A percentile compares a stretch with the other conserved stretches of the same genome.
Evolutionary conservation across 1,284 basidiomycete genomes (phyloP).

Genomic region (Gomphus sp.): DNA sequence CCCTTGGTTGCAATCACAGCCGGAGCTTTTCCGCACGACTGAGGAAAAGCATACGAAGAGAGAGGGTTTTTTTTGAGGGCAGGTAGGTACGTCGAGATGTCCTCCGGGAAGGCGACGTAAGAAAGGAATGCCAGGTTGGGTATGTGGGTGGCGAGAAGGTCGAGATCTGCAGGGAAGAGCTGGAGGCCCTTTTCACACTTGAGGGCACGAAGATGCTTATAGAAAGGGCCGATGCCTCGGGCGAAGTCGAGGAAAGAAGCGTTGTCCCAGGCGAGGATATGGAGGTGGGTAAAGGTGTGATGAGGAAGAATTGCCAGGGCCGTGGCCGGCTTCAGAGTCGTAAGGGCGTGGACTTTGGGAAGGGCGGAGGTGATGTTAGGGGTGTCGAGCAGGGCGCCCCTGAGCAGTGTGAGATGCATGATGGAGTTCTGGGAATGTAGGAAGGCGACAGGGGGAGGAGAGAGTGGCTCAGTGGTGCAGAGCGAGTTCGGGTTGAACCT

Average conservation of each 20-base stretch:
- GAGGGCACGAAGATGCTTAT: constrained; percentile 1
- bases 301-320: constrained; percentile 6
- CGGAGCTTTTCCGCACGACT: background rate
- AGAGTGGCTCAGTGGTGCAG: constrained; percentile 8
- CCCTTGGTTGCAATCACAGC: no score
- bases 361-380: constrained; percentile 1
- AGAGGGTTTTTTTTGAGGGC: background rate
- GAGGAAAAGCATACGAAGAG: constrained; percentile 2
- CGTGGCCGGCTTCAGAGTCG: constrained; percentile 5
- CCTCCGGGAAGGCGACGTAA: constrained; percentile 2
- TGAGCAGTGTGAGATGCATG: constrained; percentile 7
- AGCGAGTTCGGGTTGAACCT: constrained; percentile 1
- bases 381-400: background rate
- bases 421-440: constrained; percentile 5
- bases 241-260: background rate
- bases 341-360: constrained; percentile 2
- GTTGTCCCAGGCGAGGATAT: constrained; percentile 9
- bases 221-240: background rate
- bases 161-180: constrained; percentile 2
- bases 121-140: constrained; percentile 3
- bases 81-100: constrained; percentile 1
- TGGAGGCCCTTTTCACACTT: constrained; percentile 7
- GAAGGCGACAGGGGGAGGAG: background rate
- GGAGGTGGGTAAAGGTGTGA: constrained; percentile 9
- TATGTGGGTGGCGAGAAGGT: constrained; percentile 5